These are phyloP conservation scores for Cercospora sp. DNA, from an alignment of 2,329 filamentous ascomycete genomes.

Conservation along the genomic window DNA sequence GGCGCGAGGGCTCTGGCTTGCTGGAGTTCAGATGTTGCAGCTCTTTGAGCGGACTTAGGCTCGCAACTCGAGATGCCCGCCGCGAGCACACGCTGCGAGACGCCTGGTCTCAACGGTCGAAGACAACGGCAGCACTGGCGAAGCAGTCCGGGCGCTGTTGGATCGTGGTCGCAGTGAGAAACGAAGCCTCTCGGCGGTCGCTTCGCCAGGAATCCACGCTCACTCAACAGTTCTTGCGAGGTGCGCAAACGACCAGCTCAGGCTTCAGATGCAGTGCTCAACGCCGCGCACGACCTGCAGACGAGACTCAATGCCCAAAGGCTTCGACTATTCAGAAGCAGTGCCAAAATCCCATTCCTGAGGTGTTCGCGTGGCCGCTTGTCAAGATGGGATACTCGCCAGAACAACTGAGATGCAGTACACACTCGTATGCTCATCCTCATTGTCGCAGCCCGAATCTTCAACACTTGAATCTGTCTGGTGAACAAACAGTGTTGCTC, in stretches of 20 bases:
- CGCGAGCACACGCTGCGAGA: too few relatives aligned
- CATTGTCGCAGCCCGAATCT: background rate
- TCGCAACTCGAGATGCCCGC: too few relatives aligned
- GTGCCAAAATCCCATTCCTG: background rate
- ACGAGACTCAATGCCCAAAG: too few relatives aligned
- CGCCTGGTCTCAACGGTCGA: too few relatives aligned
- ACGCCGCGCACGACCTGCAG: background rate
- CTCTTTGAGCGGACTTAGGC: background rate
- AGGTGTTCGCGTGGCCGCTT: background rate
- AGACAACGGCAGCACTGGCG: too few relatives aligned
- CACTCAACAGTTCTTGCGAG: background rate
- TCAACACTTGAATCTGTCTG: background rate
- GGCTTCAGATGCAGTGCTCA: background rate
- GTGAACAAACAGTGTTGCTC: background rate
- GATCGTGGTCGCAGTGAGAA: too few relatives aligned
- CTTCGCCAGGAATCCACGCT: too few relatives aligned
- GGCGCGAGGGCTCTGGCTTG: background rate
- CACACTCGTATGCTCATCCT: background rate
- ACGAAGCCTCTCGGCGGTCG: too few relatives aligned
- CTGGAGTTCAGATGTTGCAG: background rate
- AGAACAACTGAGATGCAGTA: background rate
- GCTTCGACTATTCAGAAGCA: too few relatives aligned
- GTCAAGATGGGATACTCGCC: background rate
- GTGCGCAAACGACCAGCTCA: background rate
- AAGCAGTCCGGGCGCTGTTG: too few relatives aligned